These are phyloP conservation scores for Furculomyces boomerangus DNA, from an alignment of 371 early-diverging fungal genomes.

Conservation along the genomic window DNA sequence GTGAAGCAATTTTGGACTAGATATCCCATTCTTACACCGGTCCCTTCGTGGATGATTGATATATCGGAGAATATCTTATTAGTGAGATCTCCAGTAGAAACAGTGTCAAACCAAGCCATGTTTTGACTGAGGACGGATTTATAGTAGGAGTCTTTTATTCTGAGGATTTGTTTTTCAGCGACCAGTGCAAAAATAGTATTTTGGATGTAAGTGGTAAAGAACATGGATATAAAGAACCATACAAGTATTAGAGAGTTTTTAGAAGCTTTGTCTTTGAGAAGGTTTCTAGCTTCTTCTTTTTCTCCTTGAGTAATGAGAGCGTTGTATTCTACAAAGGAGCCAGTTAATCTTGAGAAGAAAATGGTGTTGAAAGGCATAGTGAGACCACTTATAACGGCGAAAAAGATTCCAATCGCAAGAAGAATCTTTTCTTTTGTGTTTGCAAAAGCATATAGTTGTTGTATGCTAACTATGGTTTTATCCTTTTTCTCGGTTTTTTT, in stretches of 20 bases:
- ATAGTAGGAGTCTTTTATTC: slow-evolving; percentile 31
- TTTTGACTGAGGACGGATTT: slow-evolving; percentile 44
- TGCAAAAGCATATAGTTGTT: slow-evolving; percentile 48
- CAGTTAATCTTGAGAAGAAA: slow-evolving; percentile 23
- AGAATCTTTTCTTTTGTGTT: slow-evolving; percentile 33
- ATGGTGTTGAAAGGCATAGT: slow-evolving; percentile 34
- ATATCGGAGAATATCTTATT: slow-evolving; percentile 39
- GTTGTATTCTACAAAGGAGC: slow-evolving; percentile 3
- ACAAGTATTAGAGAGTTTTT: slow-evolving; percentile 18
- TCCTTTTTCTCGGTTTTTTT: no score
- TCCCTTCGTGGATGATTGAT: slow-evolving; percentile 33
- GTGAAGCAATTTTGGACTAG: slow-evolving; percentile 30
- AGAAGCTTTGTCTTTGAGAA: slow-evolving; percentile 12
- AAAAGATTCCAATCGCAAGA: slow-evolving; percentile 26
- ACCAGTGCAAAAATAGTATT: slow-evolving; percentile 16
- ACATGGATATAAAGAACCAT: slow-evolving; percentile 10
- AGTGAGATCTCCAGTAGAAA: slow-evolving; percentile 36
- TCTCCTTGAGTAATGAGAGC: slow-evolving; percentile 1
- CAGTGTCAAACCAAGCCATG: slow-evolving; percentile 44
- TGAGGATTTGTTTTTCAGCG: slow-evolving; percentile 29
- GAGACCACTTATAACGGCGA: slow-evolving; percentile 27
- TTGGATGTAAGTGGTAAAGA: slow-evolving; percentile 12
- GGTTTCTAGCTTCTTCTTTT: slow-evolving; percentile 1
- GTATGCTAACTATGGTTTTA: no score
- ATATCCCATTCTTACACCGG: slow-evolving; percentile 42